Base-by-base conservation (phyloP, 2,329 filamentous ascomycete species). In the Hymenoscyphus salicellus region DNA sequence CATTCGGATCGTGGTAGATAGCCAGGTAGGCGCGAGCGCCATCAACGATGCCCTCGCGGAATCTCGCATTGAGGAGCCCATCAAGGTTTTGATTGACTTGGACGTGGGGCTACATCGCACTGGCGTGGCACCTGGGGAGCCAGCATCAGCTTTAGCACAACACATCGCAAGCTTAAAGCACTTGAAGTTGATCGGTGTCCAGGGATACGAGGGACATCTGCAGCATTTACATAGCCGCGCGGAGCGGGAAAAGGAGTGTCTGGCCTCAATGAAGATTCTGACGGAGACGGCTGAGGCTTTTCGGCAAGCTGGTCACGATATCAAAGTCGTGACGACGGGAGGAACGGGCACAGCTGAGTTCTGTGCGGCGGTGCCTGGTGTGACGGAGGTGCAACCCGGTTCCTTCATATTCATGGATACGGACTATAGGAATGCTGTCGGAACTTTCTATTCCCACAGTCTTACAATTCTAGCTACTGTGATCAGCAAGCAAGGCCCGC, bases 391-490 rank as follows among this genome's bases (percentile, higher is more conserved):
- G 1, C 83, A 85, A 69, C 83, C 83, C 0, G 83, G 83, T 0
- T 83, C 80, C 0, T 85, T 85, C 65, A 78, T 85, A 63, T 84
- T 85, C 70, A 85, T 85, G 83, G 83, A 85, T 63, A 83, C 82
- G 1, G 83, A 85, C 69, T 85, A 85, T 68, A 78, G 82, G 2
- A 81, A 82, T 60, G 83, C 83, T 0, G 76, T 84, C 0, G 83
- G 83, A 0, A 73, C 76, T 0, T 78, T 79, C 62, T 85, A 81
- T 69, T 75, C 76, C 0, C 80, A 84, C 67, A 83, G 80, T 57
- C 66, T 84, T 30, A 81, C 80, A 0, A 77, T 84, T 6, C 67
- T 83, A 23, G 77, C 81, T 0, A 83, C 82, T 0, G 81, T 83
- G 0, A 65, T 84, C 20, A 82, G 80, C 73, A 76, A 77, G 64